Percentiles rank a stretch among this genome's conserved stretches.
Conservation (phyloP, 2,329 filamentous ascomycete species). For the Bertia moriformis region DNA sequence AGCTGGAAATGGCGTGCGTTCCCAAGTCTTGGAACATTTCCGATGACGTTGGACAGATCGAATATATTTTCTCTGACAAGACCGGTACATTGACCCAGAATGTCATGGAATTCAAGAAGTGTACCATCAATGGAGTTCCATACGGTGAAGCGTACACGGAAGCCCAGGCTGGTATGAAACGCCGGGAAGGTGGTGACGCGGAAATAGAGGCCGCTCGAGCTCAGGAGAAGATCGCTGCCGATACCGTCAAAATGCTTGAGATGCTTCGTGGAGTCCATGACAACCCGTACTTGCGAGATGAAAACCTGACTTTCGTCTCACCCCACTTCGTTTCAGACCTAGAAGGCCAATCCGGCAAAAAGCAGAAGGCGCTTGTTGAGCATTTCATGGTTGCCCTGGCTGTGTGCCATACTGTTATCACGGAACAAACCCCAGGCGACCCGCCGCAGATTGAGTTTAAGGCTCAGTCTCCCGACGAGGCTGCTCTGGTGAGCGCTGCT, state of each 20-base stretch:
- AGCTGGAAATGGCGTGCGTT: constrained; percentile 83
- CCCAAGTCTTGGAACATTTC: constrained; percentile 99
- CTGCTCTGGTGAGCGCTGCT: constrained; percentile 83
- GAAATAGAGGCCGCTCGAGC: constrained; percentile 67
- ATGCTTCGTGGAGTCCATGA: constrained; percentile 65
- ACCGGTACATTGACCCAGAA: constrained; percentile 83
- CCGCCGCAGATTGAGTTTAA: constrained; percentile 86
- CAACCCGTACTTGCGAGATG: constrained; percentile 82
- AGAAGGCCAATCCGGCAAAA: constrained; percentile 59
- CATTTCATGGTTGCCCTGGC: constrained; percentile 83
- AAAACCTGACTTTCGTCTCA: constrained; percentile 81
- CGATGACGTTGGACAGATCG: constrained; percentile 92
- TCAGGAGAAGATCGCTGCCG: constrained; percentile 63
- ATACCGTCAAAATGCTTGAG: constrained; percentile 58
- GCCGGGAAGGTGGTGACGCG: constrained; percentile 66
- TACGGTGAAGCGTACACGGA: constrained; percentile 98
- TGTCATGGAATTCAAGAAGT: constrained; percentile 99
- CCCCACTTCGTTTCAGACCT: constrained; percentile 80
- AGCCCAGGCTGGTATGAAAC: constrained; percentile 78
- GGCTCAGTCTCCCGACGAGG: constrained; percentile 92
- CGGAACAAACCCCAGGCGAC: constrained; percentile 79
- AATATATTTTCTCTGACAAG: constrained; percentile 97
- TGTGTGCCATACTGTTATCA: constrained; percentile 92
- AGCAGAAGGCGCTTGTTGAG: constrained; percentile 64
- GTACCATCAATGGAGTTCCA: constrained; percentile 83